Evolutionary conservation across 2,329 filamentous ascomycete genomes (phyloP).

Genomic region (Aspergillus neoniger): DNA sequence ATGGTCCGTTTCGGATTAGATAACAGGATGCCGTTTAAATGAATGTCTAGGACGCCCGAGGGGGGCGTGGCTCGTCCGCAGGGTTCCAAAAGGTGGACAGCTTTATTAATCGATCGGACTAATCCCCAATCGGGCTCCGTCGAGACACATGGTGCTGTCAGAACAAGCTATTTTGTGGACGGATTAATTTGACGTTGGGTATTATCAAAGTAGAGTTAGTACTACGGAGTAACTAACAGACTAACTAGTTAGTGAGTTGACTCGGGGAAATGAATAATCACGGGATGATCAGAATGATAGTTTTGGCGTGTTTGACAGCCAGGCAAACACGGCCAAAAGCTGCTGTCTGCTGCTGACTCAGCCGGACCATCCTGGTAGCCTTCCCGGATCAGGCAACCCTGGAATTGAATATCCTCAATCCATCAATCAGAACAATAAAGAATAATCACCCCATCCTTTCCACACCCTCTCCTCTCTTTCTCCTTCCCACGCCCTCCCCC

Average conservation of each 20-base stretch:
- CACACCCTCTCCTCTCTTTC: not conserved
- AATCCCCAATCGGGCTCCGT: not conserved
- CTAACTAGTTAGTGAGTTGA: too few species aligned
- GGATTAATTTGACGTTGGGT: not conserved
- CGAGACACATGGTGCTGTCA: not conserved
- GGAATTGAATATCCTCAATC: not conserved
- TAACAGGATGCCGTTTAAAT: conserved; percentile 4
- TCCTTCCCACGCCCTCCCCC: not conserved
- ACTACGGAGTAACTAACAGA: too few species aligned
- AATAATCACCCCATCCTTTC: not conserved
- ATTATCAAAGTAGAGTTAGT: not conserved
- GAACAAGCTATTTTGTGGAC: not conserved
- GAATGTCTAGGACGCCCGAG: not conserved
- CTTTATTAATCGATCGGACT: not conserved
- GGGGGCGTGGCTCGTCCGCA: not conserved
- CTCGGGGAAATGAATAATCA: too few species aligned
- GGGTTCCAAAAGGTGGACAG: not conserved
- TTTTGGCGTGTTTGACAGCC: not conserved
- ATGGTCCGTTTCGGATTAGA: conserved; percentile 9
- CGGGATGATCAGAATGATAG: too few species aligned
- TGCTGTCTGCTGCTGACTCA: not conserved
- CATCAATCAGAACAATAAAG: conserved; percentile 3
- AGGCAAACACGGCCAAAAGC: not conserved
- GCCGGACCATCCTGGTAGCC: not conserved
- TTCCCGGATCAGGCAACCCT: not conserved